Base-by-base conservation (phyloP, 176 grass and related monocot genomes). In the Aegilops tauschii region DNA sequence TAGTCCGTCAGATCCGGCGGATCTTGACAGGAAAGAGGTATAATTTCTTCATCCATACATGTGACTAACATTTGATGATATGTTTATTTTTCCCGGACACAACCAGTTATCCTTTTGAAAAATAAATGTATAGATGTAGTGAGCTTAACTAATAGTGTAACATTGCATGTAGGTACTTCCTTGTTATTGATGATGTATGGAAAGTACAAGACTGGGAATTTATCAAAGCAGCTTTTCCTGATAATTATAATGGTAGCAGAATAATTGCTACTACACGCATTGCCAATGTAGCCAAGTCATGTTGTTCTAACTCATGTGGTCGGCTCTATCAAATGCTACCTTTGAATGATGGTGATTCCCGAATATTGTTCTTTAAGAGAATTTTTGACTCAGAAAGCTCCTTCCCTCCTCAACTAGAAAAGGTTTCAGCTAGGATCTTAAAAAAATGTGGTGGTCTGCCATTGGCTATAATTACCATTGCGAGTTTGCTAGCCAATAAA, bases 161-260 rank as follows among this genome's bases (percentile, higher is more conserved):
- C 49, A 44, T 13, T 73, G 11, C 37, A 45, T 73, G 12, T 6
- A 73, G 71, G 6, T 73, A 45, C 71, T 12, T 73, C 4, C 25
- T 73, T 73, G 71, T 73, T 73, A 47, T 47, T 14, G 39, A 73
- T 73, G 71, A 47, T 47, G 6, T 73, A 73, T 45, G 71, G 71
- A 73, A 28, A 73, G 11, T 28, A 47, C n/a, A 73, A 73, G 71
- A 73, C 12, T 47, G 39, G 71, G 16, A 73, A 28, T 45, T 14
- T 13, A 1, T 73, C 71, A 73, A 73, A 1, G n/a, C 9, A 3
- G 73, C 73, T 52, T 18, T 76, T 52, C 44, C 73, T 5, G 12
- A 50, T 4, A 50, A 76, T 16, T 1, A 50, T 28, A 76, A 76
- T 52, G 73, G 44, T 45, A 76, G 73, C 27, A 76, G 27, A 76